Evolutionary conservation across 2,329 filamentous ascomycete species (phyloP).

Genomic region (Cladophialophora psammophila): DNA sequence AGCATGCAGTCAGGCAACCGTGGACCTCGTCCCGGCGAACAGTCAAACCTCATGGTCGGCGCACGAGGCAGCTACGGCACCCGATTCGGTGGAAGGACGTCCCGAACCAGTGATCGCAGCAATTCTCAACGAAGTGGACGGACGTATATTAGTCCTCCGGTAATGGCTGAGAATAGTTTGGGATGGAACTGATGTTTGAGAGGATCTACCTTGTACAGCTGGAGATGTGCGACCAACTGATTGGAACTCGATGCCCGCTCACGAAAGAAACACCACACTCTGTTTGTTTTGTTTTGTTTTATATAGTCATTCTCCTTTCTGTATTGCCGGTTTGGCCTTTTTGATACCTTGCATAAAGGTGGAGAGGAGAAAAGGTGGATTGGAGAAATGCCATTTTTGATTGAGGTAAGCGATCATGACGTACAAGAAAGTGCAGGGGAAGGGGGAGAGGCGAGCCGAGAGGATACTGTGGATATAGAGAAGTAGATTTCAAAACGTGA

Average conservation of each 20-base stretch:
- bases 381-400: slow-evolving; percentile 11
- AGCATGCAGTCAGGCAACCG: slow-evolving; percentile 67
- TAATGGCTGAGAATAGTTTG: slow-evolving; percentile 92
- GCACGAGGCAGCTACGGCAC: slow-evolving; percentile 62
- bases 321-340: slow-evolving; percentile 10
- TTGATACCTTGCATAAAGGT: slow-evolving; percentile 4
- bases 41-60: slow-evolving; percentile 52
- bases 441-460: neutral
- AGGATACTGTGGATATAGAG: too few species aligned
- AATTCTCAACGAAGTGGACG: slow-evolving; percentile 60
- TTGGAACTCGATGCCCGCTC: slow-evolving; percentile 31
- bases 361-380: neutral
- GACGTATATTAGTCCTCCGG: slow-evolving; percentile 83
- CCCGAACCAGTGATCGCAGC: slow-evolving; percentile 72
- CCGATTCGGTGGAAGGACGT: slow-evolving; percentile 51
- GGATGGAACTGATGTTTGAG: slow-evolving; percentile 79
- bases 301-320: slow-evolving; percentile 25
- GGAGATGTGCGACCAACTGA: slow-evolving; percentile 22
- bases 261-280: slow-evolving; percentile 25
- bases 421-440: neutral
- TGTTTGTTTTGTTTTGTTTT: slow-evolving; percentile 27
- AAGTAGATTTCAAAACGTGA: too few species aligned
- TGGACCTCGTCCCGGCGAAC: slow-evolving; percentile 54
- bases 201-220: slow-evolving; percentile 28
- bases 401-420: slow-evolving; percentile 1